phyloP scores from a whole-genome alignment of 1,284 basidiomycete species.

The Pseudozyma pruni region DNA sequence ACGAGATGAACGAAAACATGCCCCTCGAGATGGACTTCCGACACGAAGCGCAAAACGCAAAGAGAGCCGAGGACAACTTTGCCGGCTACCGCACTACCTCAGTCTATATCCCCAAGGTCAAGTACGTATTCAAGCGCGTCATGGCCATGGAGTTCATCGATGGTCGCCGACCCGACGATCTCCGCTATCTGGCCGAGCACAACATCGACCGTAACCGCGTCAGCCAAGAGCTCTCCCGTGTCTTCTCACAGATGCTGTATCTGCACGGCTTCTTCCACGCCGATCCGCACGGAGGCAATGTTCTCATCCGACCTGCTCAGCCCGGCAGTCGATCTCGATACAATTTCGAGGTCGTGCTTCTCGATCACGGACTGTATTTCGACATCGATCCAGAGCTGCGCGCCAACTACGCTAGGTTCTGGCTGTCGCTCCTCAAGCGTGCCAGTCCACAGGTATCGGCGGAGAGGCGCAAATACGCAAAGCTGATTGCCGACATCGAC shows the following conservation, averaged over 20 bases:
- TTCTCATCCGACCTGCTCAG: conserved; percentile 76
- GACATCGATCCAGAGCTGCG: conserved; percentile 64
- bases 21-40: conserved; percentile 94
- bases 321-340: conserved; percentile 57
- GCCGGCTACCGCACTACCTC: conserved; percentile 70
- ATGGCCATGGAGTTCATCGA: conserved; percentile 91
- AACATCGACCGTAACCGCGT: conserved; percentile 94
- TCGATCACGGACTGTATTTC: conserved; percentile 67
- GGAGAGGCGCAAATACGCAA: conserved; percentile 61
- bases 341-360: conserved; percentile 66
- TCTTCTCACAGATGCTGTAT: conserved; percentile 97
- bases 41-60: conserved; percentile 88
- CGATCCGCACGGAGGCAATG: conserved; percentile 75
- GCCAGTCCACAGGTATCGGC: conserved; percentile 57
- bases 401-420: conserved; percentile 66
- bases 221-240: conserved; percentile 77
- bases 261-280: conserved; percentile 78
- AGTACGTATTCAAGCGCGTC: conserved; percentile 84
- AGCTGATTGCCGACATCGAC: conserved; percentile 64
- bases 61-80: conserved; percentile 80
- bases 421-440: conserved; percentile 63
- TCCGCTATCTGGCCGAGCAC: conserved; percentile 83
- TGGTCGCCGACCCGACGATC: conserved; percentile 88
- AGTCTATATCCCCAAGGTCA: conserved; percentile 88
- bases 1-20: conserved; percentile 73